phyloP scores from a whole-genome alignment of 2,329 filamentous ascomycete genomes.

The Alternaria tenuissima region DNA sequence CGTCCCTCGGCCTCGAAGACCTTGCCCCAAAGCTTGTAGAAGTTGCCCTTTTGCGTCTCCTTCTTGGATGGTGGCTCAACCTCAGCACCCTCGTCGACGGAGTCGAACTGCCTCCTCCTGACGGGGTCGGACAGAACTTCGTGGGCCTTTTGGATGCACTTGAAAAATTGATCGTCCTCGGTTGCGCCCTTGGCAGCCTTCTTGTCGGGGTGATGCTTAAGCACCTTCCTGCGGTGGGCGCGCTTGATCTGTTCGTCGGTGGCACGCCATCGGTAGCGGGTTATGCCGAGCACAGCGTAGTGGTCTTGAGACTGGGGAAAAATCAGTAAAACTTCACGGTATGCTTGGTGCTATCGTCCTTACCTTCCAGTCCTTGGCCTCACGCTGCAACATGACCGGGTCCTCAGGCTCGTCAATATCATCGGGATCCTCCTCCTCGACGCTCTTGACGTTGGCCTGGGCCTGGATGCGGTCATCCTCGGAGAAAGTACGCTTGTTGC shows the following conservation, averaged over 20 bases:
- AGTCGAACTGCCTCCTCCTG: slow-evolving; percentile 95
- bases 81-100: slow-evolving; percentile 91
- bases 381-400: slow-evolving; percentile 85
- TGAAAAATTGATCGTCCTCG: slow-evolving; percentile 99
- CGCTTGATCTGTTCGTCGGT: slow-evolving; percentile 99
- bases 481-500: slow-evolving; percentile 96
- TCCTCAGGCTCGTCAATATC: slow-evolving; percentile 96
- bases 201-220: slow-evolving; percentile 99
- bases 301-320: slow-evolving; percentile 80
- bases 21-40: slow-evolving; percentile 91
- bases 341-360: not conserved
- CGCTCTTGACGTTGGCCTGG: slow-evolving; percentile 92
- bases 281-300: slow-evolving; percentile 93
- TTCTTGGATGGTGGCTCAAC: slow-evolving; percentile 94
- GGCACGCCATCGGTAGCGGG: slow-evolving; percentile 89
- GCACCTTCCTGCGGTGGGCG: slow-evolving; percentile 98
- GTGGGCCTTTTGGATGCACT: slow-evolving; percentile 98
- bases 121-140: slow-evolving; percentile 91
- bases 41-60: slow-evolving; percentile 83
- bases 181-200: slow-evolving; percentile 87
- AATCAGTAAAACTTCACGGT: slow-evolving; percentile 6
- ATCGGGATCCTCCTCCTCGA: slow-evolving; percentile 87
- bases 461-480: slow-evolving; percentile 98
- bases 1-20: slow-evolving; percentile 92
- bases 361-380: slow-evolving; percentile 99